A percentile compares a stretch with the other conserved stretches of the same genome.
phyloP scores from a whole-genome alignment of 495 filamentous ascomycete species.

The Aspergillus bertholletiae region DNA sequence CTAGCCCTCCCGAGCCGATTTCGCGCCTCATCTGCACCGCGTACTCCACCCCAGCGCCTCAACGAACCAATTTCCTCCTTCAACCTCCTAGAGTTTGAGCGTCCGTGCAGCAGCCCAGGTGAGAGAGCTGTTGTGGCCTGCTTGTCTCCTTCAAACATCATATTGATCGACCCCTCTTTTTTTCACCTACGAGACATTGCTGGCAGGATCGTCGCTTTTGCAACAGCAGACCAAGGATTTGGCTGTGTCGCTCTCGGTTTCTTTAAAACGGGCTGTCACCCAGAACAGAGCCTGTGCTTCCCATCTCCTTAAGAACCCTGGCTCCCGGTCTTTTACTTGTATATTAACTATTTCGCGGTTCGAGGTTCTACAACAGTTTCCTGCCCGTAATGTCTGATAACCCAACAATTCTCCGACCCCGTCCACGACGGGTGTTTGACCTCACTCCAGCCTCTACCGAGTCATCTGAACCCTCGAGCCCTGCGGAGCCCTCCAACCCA shows the following conservation, averaged over 20 bases:
- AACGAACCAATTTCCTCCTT: constrained; percentile 5
- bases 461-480: constrained; percentile 47
- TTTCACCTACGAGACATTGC: neutral
- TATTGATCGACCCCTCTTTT: neutral
- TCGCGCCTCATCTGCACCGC: neutral
- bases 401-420: constrained; percentile 62
- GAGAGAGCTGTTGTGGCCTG: neutral
- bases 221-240: neutral
- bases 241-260: neutral
- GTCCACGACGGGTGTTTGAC: constrained; percentile 73
- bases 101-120: constrained; percentile 1
- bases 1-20: constrained; percentile 8
- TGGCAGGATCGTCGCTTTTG: neutral
- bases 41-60: constrained; percentile 4
- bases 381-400: constrained; percentile 38
- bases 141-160: neutral
- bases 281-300: neutral
- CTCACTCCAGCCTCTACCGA: constrained; percentile 52
- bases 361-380: neutral
- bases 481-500: constrained; percentile 34
- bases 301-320: neutral
- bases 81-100: neutral
- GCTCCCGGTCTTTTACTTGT: neutral
- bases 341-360: neutral
- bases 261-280: neutral